Evolutionary conservation across 345 rosid genomes (phyloP).

Genomic region (Tarenaya hassleriana): DNA sequence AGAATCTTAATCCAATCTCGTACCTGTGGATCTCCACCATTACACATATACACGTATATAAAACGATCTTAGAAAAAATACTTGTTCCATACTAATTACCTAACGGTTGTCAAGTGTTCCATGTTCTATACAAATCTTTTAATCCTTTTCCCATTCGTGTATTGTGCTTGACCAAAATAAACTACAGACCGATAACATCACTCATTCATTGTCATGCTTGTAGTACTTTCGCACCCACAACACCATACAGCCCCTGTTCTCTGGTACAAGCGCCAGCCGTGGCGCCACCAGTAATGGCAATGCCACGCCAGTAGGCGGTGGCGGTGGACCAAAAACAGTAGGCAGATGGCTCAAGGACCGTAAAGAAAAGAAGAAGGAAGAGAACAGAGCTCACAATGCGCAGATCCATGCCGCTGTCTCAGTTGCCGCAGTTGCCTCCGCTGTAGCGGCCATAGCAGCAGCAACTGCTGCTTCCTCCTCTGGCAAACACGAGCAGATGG

Average conservation of each 20-base stretch:
- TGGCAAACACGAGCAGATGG: conserved; percentile 53
- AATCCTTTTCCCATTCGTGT: neutral
- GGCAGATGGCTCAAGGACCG: conserved; percentile 98
- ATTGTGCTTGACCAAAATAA: no score
- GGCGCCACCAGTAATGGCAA: conserved; percentile 43
- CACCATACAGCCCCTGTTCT: conserved; percentile 71
- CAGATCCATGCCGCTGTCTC: conserved; percentile 87
- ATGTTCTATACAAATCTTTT: no score
- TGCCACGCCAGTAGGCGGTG: conserved; percentile 48
- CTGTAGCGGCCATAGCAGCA: conserved; percentile 78
- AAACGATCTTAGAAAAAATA: no score
- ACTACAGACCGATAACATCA: no score
- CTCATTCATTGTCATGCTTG: conserved; percentile 11
- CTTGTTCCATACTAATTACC: no score
- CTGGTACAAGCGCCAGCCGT: conserved; percentile 48
- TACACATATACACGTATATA: no score
- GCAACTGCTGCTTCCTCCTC: conserved; percentile 66
- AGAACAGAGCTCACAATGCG: conserved; percentile 74
- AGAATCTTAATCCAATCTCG: no score
- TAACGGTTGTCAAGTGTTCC: no score
- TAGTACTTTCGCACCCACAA: conserved; percentile 84
- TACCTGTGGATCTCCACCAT: neutral
- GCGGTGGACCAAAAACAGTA: conserved; percentile 59
- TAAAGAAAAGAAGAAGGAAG: conserved; percentile 91
- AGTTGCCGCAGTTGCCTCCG: conserved; percentile 88